These are phyloP conservation scores for Nicotiana rustica DNA, from an alignment of 305 asterid genomes.

Conservation along the genomic window DNA sequence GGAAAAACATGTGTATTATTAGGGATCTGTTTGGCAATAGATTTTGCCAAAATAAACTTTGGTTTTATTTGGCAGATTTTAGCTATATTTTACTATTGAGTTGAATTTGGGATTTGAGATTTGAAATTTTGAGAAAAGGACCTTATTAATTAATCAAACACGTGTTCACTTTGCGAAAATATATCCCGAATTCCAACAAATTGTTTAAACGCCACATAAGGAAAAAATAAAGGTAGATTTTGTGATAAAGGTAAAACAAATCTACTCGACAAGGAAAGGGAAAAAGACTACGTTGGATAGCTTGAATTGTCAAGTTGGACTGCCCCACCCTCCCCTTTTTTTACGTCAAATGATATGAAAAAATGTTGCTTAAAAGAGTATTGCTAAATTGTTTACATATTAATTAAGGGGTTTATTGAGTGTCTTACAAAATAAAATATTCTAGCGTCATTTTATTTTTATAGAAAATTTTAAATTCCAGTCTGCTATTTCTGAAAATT, in stretches of 20 bases:
- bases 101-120: too few relatives aligned
- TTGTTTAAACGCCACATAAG: background rate
- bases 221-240: constrained; percentile 4
- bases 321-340: background rate
- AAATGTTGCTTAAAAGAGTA: background rate
- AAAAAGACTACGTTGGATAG: background rate
- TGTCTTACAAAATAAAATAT: too few relatives aligned
- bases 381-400: background rate
- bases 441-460: background rate
- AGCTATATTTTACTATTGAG: too few relatives aligned
- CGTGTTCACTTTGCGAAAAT: background rate
- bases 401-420: background rate
- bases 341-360: background rate
- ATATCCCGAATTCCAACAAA: background rate
- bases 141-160: too few relatives aligned
- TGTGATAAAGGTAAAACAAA: constrained; percentile 7
- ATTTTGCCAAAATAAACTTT: too few relatives aligned
- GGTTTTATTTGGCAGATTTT: too few relatives aligned
- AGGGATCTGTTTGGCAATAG: too few relatives aligned
- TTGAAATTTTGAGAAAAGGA: too few relatives aligned
- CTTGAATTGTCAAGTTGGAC: background rate
- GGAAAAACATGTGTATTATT: too few relatives aligned
- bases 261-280: constrained; percentile 8
- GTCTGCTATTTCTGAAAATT: too few relatives aligned
- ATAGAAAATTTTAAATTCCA: background rate